Conservation (phyloP, 1,284 basidiomycete species). For the Ganoderma meredithae region DNA sequence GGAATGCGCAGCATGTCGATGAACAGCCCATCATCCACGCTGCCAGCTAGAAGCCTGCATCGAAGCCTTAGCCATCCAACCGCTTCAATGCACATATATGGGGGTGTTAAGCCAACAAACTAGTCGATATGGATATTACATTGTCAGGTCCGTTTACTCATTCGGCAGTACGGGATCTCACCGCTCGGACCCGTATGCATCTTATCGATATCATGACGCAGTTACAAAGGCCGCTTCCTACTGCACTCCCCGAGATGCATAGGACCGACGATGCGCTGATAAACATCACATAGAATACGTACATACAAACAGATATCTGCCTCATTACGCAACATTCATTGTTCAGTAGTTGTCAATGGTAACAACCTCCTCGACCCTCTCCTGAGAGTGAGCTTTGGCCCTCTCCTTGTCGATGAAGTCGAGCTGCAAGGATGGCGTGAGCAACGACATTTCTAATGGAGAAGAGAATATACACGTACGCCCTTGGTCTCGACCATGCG, state of each 20-base stretch:
- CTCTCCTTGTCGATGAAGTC: conserved; percentile 52
- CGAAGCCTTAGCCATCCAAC: neutral
- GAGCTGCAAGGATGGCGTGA: conserved; percentile 33
- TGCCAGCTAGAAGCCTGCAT: neutral
- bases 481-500: conserved; percentile 54
- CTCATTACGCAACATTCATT: neutral
- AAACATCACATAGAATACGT: conserved; percentile 3
- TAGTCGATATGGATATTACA: neutral
- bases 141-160: neutral
- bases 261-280: neutral
- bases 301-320: conserved; percentile 23
- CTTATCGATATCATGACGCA: conserved; percentile 7
- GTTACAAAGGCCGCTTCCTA: neutral
- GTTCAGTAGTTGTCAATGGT: conserved; percentile 34
- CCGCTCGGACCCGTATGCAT: neutral
- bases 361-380: conserved; percentile 35
- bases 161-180: neutral
- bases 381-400: conserved; percentile 48
- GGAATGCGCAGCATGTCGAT: neutral
- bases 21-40: neutral
- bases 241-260: neutral
- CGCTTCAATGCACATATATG: neutral
- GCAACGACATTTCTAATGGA: neutral
- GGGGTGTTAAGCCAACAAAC: neutral
- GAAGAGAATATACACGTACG: conserved; percentile 27